phyloP scores from a whole-genome alignment of 306 rosid genomes.

The Quercus parvula region DNA sequence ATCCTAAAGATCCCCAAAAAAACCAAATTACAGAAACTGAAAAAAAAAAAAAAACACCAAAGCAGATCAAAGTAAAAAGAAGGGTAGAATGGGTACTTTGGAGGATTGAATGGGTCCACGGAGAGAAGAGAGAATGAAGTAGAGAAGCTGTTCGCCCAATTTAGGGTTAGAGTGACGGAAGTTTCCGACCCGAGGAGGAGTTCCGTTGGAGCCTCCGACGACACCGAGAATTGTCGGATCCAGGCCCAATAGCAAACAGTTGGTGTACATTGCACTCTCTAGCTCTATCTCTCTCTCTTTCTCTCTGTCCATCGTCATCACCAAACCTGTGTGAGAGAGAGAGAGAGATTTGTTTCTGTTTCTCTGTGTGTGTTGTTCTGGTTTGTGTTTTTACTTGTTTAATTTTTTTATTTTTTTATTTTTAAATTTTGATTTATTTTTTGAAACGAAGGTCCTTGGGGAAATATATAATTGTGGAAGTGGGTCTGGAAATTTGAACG shows the following conservation, averaged over 20 bases:
- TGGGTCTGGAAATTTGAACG: conserved; percentile 30
- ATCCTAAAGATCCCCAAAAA: conserved; percentile 56
- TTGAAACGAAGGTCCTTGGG: conserved; percentile 29
- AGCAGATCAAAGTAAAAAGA: conserved; percentile 23
- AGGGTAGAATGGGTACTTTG: conserved; percentile 42
- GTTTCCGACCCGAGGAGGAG: conserved; percentile 81
- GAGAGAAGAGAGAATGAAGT: conserved; percentile 92
- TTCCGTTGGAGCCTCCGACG: conserved; percentile 73
- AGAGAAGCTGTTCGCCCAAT: conserved; percentile 94
- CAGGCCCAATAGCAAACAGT: conserved; percentile 89
- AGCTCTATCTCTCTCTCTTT: conserved; percentile 99
- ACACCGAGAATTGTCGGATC: conserved; percentile 94
- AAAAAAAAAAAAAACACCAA: not conserved
- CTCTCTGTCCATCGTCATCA: conserved; percentile 99
- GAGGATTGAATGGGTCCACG: conserved; percentile 94
- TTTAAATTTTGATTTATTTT: conserved; percentile 1
- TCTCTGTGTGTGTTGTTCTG: conserved; percentile 12
- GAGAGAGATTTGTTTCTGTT: too few relatives aligned
- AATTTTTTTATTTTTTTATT: not conserved
- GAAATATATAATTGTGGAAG: conserved; percentile 22
- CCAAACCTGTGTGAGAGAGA: conserved; percentile 10
- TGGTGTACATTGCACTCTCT: conserved; percentile 98
- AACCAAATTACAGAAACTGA: not conserved
- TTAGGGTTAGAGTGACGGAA: conserved; percentile 98
- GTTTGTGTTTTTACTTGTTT: not conserved